phyloP scores from a whole-genome alignment of 345 rosid species.

The Populus tremula region DNA sequence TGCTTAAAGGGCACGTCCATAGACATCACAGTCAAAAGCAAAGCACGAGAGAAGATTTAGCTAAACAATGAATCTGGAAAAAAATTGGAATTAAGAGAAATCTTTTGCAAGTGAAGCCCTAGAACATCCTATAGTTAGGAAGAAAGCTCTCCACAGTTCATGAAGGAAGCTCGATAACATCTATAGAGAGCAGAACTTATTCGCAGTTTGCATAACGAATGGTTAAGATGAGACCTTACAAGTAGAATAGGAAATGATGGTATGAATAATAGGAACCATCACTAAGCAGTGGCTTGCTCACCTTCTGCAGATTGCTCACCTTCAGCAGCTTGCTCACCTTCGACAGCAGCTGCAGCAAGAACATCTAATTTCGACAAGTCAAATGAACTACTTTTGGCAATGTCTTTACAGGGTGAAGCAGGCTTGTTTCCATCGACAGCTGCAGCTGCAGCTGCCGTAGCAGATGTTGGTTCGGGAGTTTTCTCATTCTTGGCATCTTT shows the following conservation, averaged over 20 bases:
- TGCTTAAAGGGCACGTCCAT: no score
- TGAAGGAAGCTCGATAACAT: not conserved
- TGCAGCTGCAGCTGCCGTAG: slow-evolving; percentile 17
- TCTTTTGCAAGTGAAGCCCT: not conserved
- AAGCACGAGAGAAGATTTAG: no score
- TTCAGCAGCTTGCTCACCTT: not conserved
- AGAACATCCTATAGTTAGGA: slow-evolving; percentile 10
- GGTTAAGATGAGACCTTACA: slow-evolving; percentile 4
- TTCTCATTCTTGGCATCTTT: slow-evolving; percentile 11
- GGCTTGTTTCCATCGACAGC: slow-evolving; percentile 24
- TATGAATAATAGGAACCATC: slow-evolving; percentile 4
- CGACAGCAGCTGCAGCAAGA: not conserved
- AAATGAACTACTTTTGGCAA: slow-evolving; percentile 16
- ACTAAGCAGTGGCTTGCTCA: slow-evolving; percentile 25
- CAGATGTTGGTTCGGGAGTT: not conserved
- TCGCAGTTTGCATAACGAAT: not conserved
- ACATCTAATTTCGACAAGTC: slow-evolving; percentile 37
- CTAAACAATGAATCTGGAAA: no score
- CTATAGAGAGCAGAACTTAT: slow-evolving; percentile 21
- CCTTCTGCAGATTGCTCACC: slow-evolving; percentile 25
- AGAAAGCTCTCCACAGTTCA: slow-evolving; percentile 11
- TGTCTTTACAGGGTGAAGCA: slow-evolving; percentile 39
- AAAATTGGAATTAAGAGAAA: no score
- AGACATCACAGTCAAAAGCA: no score
- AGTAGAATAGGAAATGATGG: slow-evolving; percentile 7